Evolutionary conservation across 2,329 filamentous ascomycete species (phyloP).

Genomic region (Cytospora chrysosperma): DNA sequence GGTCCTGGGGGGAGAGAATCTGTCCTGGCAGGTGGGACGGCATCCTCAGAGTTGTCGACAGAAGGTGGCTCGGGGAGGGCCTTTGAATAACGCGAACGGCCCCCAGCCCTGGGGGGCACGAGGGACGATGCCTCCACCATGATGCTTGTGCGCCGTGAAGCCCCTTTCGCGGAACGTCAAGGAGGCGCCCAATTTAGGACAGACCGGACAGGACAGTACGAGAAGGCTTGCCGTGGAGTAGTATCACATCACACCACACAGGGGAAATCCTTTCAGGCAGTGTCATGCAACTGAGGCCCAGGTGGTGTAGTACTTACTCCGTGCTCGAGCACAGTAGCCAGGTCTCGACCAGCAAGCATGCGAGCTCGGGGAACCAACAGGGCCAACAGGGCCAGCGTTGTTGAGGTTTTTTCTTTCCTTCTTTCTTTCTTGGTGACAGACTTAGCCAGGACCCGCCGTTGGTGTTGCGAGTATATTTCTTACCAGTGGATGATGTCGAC

Average conservation of each 20-base stretch:
- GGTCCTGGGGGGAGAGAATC: constrained; percentile 26
- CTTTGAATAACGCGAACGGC: constrained; percentile 58
- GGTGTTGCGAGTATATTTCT: constrained; percentile 20
- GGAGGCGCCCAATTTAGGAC: constrained; percentile 3
- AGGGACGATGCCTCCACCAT: constrained; percentile 31
- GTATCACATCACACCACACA: constrained; percentile 20
- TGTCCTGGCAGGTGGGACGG: constrained; percentile 15
- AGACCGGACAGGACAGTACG: no score
- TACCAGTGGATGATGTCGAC: constrained; percentile 4
- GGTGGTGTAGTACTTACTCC: constrained; percentile 4
- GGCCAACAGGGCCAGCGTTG: constrained; percentile 3
- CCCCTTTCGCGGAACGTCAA: constrained; percentile 3
- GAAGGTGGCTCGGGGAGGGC: constrained; percentile 48
- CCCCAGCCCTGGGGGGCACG: constrained; percentile 32
- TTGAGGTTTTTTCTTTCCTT: background rate
- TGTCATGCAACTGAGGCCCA: constrained; percentile 10
- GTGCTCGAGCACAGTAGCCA: constrained; percentile 8
- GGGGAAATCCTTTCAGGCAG: constrained; percentile 1
- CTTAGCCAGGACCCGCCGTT: constrained; percentile 10
- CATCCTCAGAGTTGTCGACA: constrained; percentile 19
- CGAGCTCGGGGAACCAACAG: background rate
- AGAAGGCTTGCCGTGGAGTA: constrained; percentile 10
- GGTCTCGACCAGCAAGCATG: constrained; percentile 10
- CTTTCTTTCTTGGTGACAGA: no score
- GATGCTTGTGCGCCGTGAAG: constrained; percentile 13